Evolutionary conservation across 805 yeast species (phyloP), one percentile per base, ranked within the genome.

Genomic region (Metschnikowia arizonensis): DNA sequence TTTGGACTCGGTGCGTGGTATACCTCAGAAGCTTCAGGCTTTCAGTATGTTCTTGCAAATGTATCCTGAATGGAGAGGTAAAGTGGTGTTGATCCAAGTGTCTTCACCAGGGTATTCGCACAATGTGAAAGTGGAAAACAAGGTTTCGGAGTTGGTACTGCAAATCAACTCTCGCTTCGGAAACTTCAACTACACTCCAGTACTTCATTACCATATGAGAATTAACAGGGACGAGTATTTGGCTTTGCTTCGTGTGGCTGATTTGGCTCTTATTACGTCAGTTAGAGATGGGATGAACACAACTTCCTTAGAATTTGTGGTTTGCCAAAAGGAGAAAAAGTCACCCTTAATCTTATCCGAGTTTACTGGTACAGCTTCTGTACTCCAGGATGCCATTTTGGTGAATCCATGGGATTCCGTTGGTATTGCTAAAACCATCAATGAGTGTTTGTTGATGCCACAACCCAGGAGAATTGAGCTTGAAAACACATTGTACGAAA

Each of bases 331-430:
- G 57, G 69, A 78, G 49, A 77, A 82, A 49, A 71, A 74, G 50
- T 78, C 85, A 2, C 96, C 98, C 0, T 74, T 95, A 58, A 81
- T 93, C 31, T 68, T 93, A 36, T 86, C 96, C 18, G 99, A 93
- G 68, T 93, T 93, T 61, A 85, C 95, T 45, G 99, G 99, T 36
- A 82, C 95, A 3, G 79, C 88, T 0, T 69, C 85, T 2, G 84
- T 84, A 2, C 63, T 85, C 44, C 74, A 73, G 44, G 87, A 83
- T 49, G 87, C 96, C 0, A 74, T 87, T 41, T 78, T 85, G 52
- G 93, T 93, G 29, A 93, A 93, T 56, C 99, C 99, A 6, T 93
- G 97, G 96, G 98, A 93, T 66, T 76, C 95, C 0, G 91, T 88
- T 21, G 96, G 96, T 1, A 91, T 91, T 30, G 91, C 99, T 1